Evolutionary conservation across 1,284 basidiomycete species (phyloP).

Genomic region (Puccinia triticina): DNA sequence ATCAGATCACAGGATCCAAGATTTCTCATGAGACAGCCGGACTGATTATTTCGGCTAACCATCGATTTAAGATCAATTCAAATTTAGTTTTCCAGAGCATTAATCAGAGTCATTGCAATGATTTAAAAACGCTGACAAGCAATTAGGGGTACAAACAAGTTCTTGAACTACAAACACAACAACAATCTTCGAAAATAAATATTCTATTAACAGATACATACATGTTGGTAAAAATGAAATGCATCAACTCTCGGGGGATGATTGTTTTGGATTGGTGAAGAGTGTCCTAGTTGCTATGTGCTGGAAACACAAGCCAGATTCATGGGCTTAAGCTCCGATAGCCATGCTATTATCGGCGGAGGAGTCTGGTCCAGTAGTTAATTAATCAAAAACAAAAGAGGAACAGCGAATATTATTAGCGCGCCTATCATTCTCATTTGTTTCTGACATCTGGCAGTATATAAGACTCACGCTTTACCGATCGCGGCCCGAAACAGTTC

Average conservation of each 20-base stretch:
- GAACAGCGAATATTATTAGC: no score
- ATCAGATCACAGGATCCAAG: no score
- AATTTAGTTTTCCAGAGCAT: not conserved
- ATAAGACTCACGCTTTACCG: slow-evolving; percentile 20
- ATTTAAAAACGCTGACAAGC: not conserved
- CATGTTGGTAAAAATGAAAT: no score
- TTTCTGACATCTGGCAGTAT: not conserved
- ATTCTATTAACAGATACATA: not conserved
- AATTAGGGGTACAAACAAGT: not conserved
- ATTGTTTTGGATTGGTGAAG: not conserved
- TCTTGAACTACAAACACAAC: not conserved
- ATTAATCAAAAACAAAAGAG: no score
- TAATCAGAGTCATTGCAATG: not conserved
- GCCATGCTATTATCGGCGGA: not conserved
- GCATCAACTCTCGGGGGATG: no score
- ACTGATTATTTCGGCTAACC: no score
- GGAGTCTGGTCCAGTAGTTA: not conserved
- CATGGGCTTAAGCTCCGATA: not conserved
- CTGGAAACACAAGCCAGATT: not conserved
- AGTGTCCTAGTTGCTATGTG: not conserved
- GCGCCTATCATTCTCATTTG: not conserved
- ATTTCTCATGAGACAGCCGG: no score
- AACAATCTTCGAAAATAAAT: not conserved
- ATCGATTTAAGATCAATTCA: not conserved
- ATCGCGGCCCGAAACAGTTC: slow-evolving; percentile 32